A percentile compares a stretch with the other conserved stretches of the same genome.
These are phyloP conservation scores for Suhomyces xylopsoci DNA, from an alignment of 805 yeast genomes.

Conservation along the genomic window DNA sequence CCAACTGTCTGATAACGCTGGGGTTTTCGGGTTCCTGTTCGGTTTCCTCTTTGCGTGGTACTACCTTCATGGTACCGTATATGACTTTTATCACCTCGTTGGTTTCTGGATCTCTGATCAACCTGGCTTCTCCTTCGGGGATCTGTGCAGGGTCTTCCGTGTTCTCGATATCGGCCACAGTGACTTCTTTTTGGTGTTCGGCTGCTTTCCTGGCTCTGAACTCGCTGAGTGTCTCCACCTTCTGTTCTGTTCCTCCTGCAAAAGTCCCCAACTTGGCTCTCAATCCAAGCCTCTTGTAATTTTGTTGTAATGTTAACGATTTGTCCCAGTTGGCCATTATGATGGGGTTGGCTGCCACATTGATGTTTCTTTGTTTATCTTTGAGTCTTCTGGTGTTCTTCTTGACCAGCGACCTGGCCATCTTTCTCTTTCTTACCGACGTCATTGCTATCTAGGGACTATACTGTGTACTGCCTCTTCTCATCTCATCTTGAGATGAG, in stretches of 20 bases:
- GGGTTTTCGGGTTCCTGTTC: constrained; percentile 31
- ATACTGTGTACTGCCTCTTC: neutral
- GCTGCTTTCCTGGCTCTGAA: constrained; percentile 30
- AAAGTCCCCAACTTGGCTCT: constrained; percentile 59
- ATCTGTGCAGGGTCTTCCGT: constrained; percentile 58
- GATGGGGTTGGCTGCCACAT: constrained; percentile 70
- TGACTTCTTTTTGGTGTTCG: constrained; percentile 25
- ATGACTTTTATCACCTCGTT: constrained; percentile 66
- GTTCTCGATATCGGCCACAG: constrained; percentile 38
- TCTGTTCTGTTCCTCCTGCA: constrained; percentile 80
- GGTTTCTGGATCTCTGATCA: constrained; percentile 60
- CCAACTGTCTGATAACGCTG: constrained; percentile 66
- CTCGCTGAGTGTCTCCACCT: constrained; percentile 39
- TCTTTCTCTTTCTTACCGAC: constrained; percentile 82
- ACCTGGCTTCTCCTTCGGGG: constrained; percentile 75
- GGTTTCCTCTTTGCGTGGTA: neutral
- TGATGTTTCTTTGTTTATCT: constrained; percentile 65
- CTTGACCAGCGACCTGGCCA: constrained; percentile 65
- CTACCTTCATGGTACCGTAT: constrained; percentile 60
- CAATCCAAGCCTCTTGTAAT: constrained; percentile 80
- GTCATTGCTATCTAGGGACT: constrained; percentile 38
- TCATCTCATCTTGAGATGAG: constrained; percentile 3
- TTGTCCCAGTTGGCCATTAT: constrained; percentile 91
- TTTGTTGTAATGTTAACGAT: constrained; percentile 74
- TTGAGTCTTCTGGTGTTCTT: constrained; percentile 70